Evolutionary conservation across 805 yeast species (phyloP).

Genomic region (Candida berthetii): DNA sequence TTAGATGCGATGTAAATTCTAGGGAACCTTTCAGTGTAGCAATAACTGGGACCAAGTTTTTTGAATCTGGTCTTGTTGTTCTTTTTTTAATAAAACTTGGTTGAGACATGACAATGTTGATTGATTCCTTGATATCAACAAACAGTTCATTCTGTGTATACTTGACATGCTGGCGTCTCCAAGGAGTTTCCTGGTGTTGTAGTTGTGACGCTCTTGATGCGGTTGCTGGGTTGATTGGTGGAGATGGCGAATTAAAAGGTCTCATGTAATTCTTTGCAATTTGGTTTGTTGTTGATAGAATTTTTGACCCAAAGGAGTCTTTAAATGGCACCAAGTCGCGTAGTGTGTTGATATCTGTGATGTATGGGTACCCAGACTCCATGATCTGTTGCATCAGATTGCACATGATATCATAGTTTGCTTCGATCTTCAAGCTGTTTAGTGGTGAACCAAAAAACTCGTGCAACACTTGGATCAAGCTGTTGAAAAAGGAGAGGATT

Average conservation of each 20-base stretch:
- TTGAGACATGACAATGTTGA: slow-evolving; percentile 43
- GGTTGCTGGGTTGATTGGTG: slow-evolving; percentile 2
- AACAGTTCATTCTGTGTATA: slow-evolving; percentile 80
- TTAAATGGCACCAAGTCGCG: slow-evolving; percentile 60
- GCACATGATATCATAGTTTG: slow-evolving; percentile 65
- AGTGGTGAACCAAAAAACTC: slow-evolving; percentile 57
- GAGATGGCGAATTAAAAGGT: slow-evolving; percentile 6
- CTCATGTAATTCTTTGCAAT: slow-evolving; percentile 17
- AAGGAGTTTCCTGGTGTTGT: slow-evolving; percentile 40
- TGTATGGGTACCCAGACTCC: slow-evolving; percentile 69
- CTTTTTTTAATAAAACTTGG: slow-evolving; percentile 14
- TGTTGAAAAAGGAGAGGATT: slow-evolving; percentile 47
- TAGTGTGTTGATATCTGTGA: slow-evolving; percentile 65
- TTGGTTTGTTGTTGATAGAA: slow-evolving; percentile 30
- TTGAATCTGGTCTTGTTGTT: slow-evolving; percentile 1
- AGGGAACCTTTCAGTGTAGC: slow-evolving; percentile 61
- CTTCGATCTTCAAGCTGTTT: slow-evolving; percentile 50
- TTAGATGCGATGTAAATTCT: slow-evolving; percentile 58
- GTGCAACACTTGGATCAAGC: slow-evolving; percentile 43
- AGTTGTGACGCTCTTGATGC: background rate
- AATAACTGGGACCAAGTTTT: slow-evolving; percentile 30
- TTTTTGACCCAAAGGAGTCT: slow-evolving; percentile 23
- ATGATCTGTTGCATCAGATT: slow-evolving; percentile 71
- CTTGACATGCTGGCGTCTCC: slow-evolving; percentile 72
- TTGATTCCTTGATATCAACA: slow-evolving; percentile 70